Base-by-base conservation (phyloP, 257 asterid genomes). In the Handroanthus guayacan region DNA sequence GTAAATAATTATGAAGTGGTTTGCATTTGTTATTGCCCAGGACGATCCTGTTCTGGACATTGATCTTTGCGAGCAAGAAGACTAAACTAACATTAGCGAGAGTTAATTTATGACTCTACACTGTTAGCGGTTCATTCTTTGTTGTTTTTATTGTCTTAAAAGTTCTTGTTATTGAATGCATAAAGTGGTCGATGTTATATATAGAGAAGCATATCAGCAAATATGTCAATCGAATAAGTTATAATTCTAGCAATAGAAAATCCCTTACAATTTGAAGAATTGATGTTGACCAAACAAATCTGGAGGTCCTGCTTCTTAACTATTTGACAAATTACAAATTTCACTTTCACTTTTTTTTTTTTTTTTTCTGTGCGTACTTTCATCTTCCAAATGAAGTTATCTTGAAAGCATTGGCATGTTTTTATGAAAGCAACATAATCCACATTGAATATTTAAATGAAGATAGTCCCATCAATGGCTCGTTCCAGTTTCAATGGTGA, bases 51-150 rank as follows among this genome's bases (percentile, higher is more conserved):
- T 76, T 60, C 18, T 25, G 20, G 38, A 38, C 37, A 34, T 7
- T 56, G 68, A n/a, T 77, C 25, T 47, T 61, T 47, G n/a, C 16
- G 25, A 7, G 77, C 52, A 62, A 41, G 67, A 48, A 56, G 72
- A 51, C 51, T 63, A 58, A 34, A 38, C 67, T 62, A 20, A 68
- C 20, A 36, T n/a, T 63, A 5, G 51, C 10, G 43, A 55, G 61
- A 55, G 34, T 55, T 55, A 16, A n/a, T 16, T 38, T 38, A n/a
- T 38, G 69, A 11, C 6, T 0, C 8, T 58, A 38, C 31, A 9
- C 20, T 20, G 16, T 62, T 14, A 5, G 5, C 9, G 18, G 9
- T 51, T 63, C 11, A 9, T 51, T 50, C 65, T 11, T 25, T 25
- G 31, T 75, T 37, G 71, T 73, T 73, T 20, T 14, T 44, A 45